A percentile compares a stretch with the other conserved stretches of the same genome.
Conservation (phyloP, 2,329 filamentous ascomycete genomes). For the Diaporthe sp. region DNA sequence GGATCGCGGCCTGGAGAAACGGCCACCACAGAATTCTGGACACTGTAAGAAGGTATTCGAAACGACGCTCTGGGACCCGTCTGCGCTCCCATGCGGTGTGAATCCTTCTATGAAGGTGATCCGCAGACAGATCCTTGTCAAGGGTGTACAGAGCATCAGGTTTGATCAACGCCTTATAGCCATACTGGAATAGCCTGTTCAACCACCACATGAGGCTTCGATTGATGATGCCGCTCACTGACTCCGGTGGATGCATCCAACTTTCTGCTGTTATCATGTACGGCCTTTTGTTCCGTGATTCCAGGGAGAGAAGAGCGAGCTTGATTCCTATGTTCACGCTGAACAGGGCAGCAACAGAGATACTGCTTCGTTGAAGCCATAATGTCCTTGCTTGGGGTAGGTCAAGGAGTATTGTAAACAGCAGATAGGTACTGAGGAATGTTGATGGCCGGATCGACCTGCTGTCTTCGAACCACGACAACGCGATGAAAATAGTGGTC, state of each 20-base stretch:
- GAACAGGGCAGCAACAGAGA: neutral
- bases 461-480: neutral
- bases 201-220: neutral
- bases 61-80: neutral
- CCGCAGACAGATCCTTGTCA: neutral
- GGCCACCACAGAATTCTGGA: neutral
- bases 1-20: neutral
- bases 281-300: neutral
- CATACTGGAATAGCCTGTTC: neutral
- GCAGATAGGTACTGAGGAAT: neutral
- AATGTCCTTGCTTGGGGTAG: neutral
- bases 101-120: neutral
- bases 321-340: neutral
- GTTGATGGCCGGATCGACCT: neutral
- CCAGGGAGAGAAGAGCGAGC: neutral
- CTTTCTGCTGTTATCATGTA: neutral
- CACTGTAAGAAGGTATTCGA: neutral
- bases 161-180: neutral
- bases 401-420: neutral
- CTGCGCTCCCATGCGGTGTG: neutral
- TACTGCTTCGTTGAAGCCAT: neutral
- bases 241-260: neutral
- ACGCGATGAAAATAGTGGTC: neutral
- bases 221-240: neutral
- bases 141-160: neutral